These are phyloP conservation scores for Wickerhamomyces hampshirensis DNA, from an alignment of 805 yeast genomes.

Conservation along the genomic window DNA sequence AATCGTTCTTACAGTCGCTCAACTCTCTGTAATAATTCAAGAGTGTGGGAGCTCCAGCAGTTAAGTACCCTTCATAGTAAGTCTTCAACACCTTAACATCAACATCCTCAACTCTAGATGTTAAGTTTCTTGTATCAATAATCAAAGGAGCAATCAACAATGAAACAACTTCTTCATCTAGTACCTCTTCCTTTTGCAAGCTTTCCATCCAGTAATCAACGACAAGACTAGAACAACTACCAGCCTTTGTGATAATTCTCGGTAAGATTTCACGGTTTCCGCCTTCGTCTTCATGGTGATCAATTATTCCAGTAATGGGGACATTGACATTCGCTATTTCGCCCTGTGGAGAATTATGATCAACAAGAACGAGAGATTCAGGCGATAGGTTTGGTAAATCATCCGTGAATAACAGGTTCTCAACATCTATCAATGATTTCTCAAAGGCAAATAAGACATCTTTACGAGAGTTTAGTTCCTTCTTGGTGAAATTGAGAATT, in stretches of 20 bases:
- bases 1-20: slow-evolving; percentile 51
- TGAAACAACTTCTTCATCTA: slow-evolving; percentile 17
- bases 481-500: slow-evolving; percentile 62
- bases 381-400: slow-evolving; percentile 41
- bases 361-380: slow-evolving; percentile 53
- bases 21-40: slow-evolving; percentile 29
- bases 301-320: slow-evolving; percentile 60
- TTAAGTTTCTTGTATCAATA: slow-evolving; percentile 70
- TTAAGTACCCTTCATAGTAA: slow-evolving; percentile 26
- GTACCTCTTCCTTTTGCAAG: slow-evolving; percentile 13
- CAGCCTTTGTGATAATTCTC: slow-evolving; percentile 53
- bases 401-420: slow-evolving; percentile 58
- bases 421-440: slow-evolving; percentile 40
- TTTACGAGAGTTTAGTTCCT: slow-evolving; percentile 62
- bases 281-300: slow-evolving; percentile 80
- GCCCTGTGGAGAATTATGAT: slow-evolving; percentile 71
- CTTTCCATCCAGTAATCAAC: slow-evolving; percentile 51
- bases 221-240: slow-evolving; percentile 79
- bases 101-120: slow-evolving; percentile 52
- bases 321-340: slow-evolving; percentile 24
- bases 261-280: slow-evolving; percentile 50
- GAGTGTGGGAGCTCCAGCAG: neutral
- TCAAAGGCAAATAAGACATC: slow-evolving; percentile 60
- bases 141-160: slow-evolving; percentile 64
- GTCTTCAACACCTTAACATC: slow-evolving; percentile 45